Evolutionary conservation across 1,284 basidiomycete species (phyloP).

Genomic region (Trichosporon asahii): DNA sequence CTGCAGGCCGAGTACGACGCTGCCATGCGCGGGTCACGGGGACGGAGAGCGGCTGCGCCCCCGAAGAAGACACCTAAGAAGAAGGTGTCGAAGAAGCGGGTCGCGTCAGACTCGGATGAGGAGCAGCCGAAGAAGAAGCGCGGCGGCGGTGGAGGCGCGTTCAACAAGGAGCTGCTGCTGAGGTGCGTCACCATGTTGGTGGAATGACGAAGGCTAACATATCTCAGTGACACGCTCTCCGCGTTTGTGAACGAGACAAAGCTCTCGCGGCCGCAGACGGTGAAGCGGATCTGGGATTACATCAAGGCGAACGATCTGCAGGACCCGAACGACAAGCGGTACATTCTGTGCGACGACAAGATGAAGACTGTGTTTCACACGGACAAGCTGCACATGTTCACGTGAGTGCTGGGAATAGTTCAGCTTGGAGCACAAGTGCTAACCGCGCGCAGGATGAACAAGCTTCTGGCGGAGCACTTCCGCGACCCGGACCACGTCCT

Average conservation of each 20-base stretch:
- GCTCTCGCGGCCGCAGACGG: conserved; percentile 54
- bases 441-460: conserved; percentile 48
- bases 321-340: conserved; percentile 54
- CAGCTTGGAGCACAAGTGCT: not conserved
- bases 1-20: conserved; percentile 37
- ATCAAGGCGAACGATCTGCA: conserved; percentile 56
- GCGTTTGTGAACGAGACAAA: conserved; percentile 37
- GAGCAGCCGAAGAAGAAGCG: conserved; percentile 29
- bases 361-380: conserved; percentile 54
- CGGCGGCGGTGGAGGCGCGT: conserved; percentile 44
- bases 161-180: conserved; percentile 50
- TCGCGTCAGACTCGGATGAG: conserved; percentile 27
- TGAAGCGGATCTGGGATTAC: conserved; percentile 58
- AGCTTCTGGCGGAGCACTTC: conserved; percentile 42
- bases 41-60: conserved; percentile 21
- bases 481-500: conserved; percentile 44
- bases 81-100: conserved; percentile 32
- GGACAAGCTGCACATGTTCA: conserved; percentile 54
- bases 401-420: conserved; percentile 32
- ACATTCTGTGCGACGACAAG: conserved; percentile 55
- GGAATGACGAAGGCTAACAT: not conserved
- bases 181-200: conserved; percentile 35
- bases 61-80: conserved; percentile 35
- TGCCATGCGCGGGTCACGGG: conserved; percentile 24
- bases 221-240: conserved; percentile 38